Evolutionary conservation across 352 stramenopile genomes (phyloP), one percentile per base, ranked within the genome.

Genomic region (Pythium aquatile): DNA sequence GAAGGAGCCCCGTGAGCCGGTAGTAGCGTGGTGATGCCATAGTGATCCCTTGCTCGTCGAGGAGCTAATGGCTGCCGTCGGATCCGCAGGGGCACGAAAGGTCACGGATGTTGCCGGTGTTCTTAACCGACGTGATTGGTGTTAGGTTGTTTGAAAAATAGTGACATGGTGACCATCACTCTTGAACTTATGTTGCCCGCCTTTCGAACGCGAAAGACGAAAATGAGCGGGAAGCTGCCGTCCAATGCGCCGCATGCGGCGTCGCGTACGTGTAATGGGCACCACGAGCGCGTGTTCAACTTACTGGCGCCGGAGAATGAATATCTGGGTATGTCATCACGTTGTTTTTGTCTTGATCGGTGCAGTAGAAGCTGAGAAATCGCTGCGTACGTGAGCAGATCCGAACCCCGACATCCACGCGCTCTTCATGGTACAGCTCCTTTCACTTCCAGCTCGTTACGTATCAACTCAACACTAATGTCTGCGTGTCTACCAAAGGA

Each of bases 351-450:
- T 7, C 8, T 17, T 0, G 24, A 58, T 53, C n/a, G 32, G 54
- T 35, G 28, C 30, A 2, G 51, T 61, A 55, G 3, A 63, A 54
- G 55, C 55, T 17, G 48, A 37, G 28, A 58, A 63, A 39, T 55
- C 35, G 26, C 33, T 7, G n/a, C 3, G 42, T 62, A 10, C 48
- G 33, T 29, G 46, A 44, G 30, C 55, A 95, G 86, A 95, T 68
- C 86, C 86, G 5, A 95, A 85, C 59, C 86, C 86, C 17, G 86
- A 95, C 76, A 69, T 95, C 30, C 79, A 91, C 56, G 65, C 77
- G 48, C 80, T 95, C 32, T 95, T 95, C 49, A 46, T 76, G 14
- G 85, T 92, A 66, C 28, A 59, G 26, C 44, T 26, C 58, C n/a
- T 14, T 7, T 49, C 5, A n/a, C n/a, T 44, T 9, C 26, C 13